Evolutionary conservation across 192 early-diverging fungal species (phyloP).

Genomic region (Entrophospora sp.): DNA sequence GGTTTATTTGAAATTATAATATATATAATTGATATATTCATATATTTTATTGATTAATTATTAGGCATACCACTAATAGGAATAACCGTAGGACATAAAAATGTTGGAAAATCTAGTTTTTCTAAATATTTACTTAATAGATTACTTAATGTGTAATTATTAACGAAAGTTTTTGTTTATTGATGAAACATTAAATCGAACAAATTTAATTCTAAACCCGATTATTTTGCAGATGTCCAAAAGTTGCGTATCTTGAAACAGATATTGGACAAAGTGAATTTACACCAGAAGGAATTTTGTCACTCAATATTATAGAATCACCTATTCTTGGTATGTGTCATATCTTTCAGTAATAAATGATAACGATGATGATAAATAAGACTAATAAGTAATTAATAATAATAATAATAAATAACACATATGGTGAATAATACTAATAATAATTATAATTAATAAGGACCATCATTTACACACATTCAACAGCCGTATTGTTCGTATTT

Average conservation of each 20-base stretch:
- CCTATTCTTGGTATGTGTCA: conserved; percentile 47
- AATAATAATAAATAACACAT: too few relatives aligned
- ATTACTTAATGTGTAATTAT: conserved; percentile 53
- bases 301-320: conserved; percentile 58
- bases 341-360: background rate
- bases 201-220: conserved; percentile 15
- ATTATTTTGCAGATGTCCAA: conserved; percentile 39
- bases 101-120: conserved; percentile 88
- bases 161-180: conserved; percentile 5
- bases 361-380: background rate
- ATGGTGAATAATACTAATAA: too few relatives aligned
- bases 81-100: conserved; percentile 68
- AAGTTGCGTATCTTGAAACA: conserved; percentile 80
- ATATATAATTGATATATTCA: conserved; percentile 12
- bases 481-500: conserved; percentile 61
- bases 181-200: background rate
- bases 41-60: conserved; percentile 13
- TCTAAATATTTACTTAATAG: conserved; percentile 68
- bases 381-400: too few relatives aligned
- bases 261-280: conserved; percentile 92
- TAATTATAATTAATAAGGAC: too few relatives aligned
- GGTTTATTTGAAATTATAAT: too few relatives aligned
- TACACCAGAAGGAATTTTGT: conserved; percentile 68
- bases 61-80: conserved; percentile 36
- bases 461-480: conserved; percentile 71